Percentiles rank a stretch among this genome's conserved stretches.
phyloP scores from a whole-genome alignment of 306 rosid species.

The Sindora glabra region DNA sequence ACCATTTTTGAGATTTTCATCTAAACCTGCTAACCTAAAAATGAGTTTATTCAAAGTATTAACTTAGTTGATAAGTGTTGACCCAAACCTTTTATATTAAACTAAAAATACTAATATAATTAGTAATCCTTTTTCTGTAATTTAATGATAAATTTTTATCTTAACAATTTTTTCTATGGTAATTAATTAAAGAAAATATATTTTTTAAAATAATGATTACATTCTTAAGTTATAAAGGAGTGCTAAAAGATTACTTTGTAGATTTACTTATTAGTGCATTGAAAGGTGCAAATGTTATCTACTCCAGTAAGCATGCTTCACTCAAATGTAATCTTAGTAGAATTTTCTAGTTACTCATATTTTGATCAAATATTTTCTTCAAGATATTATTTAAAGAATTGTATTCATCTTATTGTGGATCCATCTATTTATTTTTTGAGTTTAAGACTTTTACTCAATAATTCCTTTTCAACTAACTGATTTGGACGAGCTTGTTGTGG shows the following conservation, averaged over 20 bases:
- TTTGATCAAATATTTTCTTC: background rate
- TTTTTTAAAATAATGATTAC: conserved; percentile 51
- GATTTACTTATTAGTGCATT: conserved; percentile 36
- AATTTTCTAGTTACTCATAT: background rate
- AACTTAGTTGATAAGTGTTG: background rate
- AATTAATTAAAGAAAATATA: conserved; percentile 32
- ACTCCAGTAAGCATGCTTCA: conserved; percentile 47
- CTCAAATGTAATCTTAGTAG: conserved; percentile 39
- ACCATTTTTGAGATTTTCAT: background rate
- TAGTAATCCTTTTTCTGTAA: background rate
- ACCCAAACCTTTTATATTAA: no score
- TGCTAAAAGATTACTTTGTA: conserved; percentile 57
- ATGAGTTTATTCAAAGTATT: conserved; percentile 5
- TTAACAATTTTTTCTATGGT: conserved; percentile 30
- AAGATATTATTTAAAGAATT: background rate
- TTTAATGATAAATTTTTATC: conserved; percentile 6
- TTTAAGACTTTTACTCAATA: background rate
- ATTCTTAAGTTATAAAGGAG: conserved; percentile 75
- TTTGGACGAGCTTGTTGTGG: conserved; percentile 40
- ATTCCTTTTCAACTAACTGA: background rate
- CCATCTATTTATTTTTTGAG: background rate
- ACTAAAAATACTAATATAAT: no score
- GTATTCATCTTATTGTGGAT: background rate
- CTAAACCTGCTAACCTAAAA: background rate
- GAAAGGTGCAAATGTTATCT: conserved; percentile 28